A percentile compares a stretch with the other conserved stretches of the same genome.
Evolutionary conservation across 1,284 basidiomycete genomes (phyloP).

Genomic region (Rhodotorula sp.): DNA sequence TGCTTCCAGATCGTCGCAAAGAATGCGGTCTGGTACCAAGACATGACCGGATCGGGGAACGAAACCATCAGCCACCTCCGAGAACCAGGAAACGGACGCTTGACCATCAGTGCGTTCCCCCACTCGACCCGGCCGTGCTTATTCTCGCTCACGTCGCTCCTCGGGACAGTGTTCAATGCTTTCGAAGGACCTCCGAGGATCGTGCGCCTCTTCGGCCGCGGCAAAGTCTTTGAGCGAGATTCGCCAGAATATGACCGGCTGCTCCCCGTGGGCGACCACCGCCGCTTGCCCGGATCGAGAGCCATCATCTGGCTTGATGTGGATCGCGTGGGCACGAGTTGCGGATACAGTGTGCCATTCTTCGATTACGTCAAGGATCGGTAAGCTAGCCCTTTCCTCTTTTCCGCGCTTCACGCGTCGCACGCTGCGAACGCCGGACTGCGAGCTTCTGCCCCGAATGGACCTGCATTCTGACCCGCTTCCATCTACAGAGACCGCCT

Average conservation of each 20-base stretch:
- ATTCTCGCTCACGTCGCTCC: neutral
- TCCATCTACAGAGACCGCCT: neutral
- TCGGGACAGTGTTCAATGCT: slow-evolving; percentile 28
- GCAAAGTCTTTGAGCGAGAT: slow-evolving; percentile 35
- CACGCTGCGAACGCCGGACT: neutral
- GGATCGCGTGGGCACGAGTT: slow-evolving; percentile 38
- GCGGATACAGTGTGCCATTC: slow-evolving; percentile 38
- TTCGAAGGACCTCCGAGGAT: slow-evolving; percentile 39
- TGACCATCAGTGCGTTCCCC: neutral
- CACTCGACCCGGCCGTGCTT: neutral
- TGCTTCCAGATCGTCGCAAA: slow-evolving; percentile 3
- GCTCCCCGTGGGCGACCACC: slow-evolving; percentile 8
- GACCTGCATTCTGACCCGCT: neutral
- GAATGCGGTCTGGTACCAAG: neutral
- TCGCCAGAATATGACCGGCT: slow-evolving; percentile 26
- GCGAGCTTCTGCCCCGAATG: neutral
- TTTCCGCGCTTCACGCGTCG: neutral
- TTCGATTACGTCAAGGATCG: slow-evolving; percentile 37
- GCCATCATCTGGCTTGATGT: slow-evolving; percentile 41
- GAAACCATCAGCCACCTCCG: slow-evolving; percentile 3
- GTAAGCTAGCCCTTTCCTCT: neutral
- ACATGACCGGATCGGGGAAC: slow-evolving; percentile 1
- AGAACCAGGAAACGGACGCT: neutral
- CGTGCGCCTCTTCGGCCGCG: slow-evolving; percentile 38
- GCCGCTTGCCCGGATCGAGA: slow-evolving; percentile 32